phyloP scores from a whole-genome alignment of 176 grass and related monocot genomes.

The Aegilops bicornis region DNA sequence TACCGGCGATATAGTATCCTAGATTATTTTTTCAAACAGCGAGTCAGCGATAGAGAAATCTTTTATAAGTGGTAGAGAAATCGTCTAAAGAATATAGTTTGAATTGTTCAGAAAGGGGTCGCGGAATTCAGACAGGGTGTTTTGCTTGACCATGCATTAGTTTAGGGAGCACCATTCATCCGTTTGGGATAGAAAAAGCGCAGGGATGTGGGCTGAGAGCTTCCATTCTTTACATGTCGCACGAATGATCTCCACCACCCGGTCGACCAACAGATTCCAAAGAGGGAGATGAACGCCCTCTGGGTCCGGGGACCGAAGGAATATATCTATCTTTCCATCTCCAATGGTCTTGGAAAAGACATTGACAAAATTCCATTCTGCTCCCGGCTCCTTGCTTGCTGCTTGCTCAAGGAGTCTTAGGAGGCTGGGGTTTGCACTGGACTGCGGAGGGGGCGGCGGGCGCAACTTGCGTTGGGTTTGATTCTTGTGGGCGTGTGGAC shows the following conservation, averaged over 20 bases:
- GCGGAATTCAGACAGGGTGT: too few species aligned
- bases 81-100: too few species aligned
- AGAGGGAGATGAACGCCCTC: background rate
- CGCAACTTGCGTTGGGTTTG: constrained; percentile 28
- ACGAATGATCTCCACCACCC: background rate
- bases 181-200: background rate
- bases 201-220: constrained; percentile 21
- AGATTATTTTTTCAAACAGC: too few species aligned
- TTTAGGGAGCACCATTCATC: background rate
- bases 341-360: constrained; percentile 50
- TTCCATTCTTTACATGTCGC: constrained; percentile 3
- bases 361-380: constrained; percentile 26
- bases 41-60: too few species aligned
- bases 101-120: too few species aligned
- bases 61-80: too few species aligned
- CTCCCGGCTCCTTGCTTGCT: background rate
- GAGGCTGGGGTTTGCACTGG: background rate
- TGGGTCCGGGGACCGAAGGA: constrained; percentile 19
- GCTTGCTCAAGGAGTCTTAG: constrained; percentile 14
- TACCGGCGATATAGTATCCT: too few species aligned
- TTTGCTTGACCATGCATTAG: background rate
- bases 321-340: constrained; percentile 50
- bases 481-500: background rate
- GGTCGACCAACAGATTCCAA: constrained; percentile 13
- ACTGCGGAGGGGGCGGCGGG: too few species aligned